Percentiles rank a stretch among this genome's conserved stretches.
phyloP scores from a whole-genome alignment of 2,329 filamentous ascomycete species.

The Aspergillus sclerotialis region DNA sequence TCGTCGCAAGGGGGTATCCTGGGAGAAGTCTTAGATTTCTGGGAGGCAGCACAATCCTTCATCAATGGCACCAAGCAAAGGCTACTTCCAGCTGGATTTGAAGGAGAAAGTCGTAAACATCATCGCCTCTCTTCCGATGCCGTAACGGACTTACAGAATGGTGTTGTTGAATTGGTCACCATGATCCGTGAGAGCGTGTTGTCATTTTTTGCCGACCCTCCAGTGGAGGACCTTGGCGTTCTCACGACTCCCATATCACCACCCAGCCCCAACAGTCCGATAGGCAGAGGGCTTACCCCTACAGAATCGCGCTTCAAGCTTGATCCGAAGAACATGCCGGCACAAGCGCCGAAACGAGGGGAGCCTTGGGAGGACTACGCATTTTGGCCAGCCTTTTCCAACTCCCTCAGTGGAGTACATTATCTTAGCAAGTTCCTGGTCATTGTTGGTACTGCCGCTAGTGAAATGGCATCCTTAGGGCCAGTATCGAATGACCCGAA shows the following conservation, averaged over 20 bases:
- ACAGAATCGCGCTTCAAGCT: slow-evolving; percentile 70
- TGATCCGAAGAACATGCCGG: slow-evolving; percentile 68
- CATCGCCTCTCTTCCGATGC: slow-evolving; percentile 70
- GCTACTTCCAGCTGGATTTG: slow-evolving; percentile 70
- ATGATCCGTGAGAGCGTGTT: slow-evolving; percentile 73
- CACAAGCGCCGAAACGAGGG: slow-evolving; percentile 68
- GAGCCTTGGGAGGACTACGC: slow-evolving; percentile 90
- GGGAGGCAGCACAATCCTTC: slow-evolving; percentile 86
- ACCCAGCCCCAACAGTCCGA: slow-evolving; percentile 60
- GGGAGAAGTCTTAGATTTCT: slow-evolving; percentile 86
- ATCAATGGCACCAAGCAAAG: slow-evolving; percentile 79
- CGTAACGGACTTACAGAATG: slow-evolving; percentile 65
- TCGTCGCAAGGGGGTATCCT: slow-evolving; percentile 70
- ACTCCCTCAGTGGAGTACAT: slow-evolving; percentile 84
- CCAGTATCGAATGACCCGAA: slow-evolving; percentile 53
- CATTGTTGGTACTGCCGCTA: slow-evolving; percentile 77
- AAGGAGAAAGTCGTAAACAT: slow-evolving; percentile 72
- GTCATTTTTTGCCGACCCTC: slow-evolving; percentile 78
- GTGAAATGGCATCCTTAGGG: slow-evolving; percentile 71
- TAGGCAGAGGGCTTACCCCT: slow-evolving; percentile 46
- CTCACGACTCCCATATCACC: slow-evolving; percentile 73
- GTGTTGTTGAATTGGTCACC: slow-evolving; percentile 73
- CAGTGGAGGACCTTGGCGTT: slow-evolving; percentile 82
- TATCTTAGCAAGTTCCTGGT: slow-evolving; percentile 78
- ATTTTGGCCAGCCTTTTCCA: slow-evolving; percentile 92